Evolutionary conservation across 495 filamentous ascomycete species (phyloP).

Genomic region (Aspergillus diversus): DNA sequence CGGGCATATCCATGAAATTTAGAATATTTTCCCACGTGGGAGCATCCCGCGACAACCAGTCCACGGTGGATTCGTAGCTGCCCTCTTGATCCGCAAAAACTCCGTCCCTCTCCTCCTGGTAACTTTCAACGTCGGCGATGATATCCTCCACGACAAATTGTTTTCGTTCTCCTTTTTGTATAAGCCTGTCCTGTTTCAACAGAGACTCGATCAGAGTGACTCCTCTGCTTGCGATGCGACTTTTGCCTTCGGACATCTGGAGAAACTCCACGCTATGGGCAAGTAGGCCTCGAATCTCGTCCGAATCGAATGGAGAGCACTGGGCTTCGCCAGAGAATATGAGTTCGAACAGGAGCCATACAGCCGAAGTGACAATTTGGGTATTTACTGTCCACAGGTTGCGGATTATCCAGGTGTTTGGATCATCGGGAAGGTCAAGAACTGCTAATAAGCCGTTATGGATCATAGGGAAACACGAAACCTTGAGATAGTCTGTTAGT

Average conservation of each 20-base stretch:
- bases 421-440: slow-evolving; percentile 16
- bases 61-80: neutral
- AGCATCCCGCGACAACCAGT: neutral
- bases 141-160: neutral
- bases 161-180: neutral
- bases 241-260: slow-evolving; percentile 4
- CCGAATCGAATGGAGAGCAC: slow-evolving; percentile 5
- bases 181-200: neutral
- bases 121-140: neutral
- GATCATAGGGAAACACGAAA: slow-evolving; percentile 23
- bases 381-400: slow-evolving; percentile 24
- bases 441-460: slow-evolving; percentile 8
- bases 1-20: neutral
- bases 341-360: slow-evolving; percentile 21
- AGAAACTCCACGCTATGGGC: slow-evolving; percentile 6
- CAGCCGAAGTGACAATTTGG: slow-evolving; percentile 18
- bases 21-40: neutral
- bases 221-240: slow-evolving; percentile 17
- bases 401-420: slow-evolving; percentile 6
- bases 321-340: slow-evolving; percentile 17
- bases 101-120: neutral
- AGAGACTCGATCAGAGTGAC: neutral
- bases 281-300: slow-evolving; percentile 8
- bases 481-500: slow-evolving; percentile 1
- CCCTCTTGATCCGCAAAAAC: neutral